phyloP scores from a whole-genome alignment of 2,329 filamentous ascomycete genomes.

The Fusarium tupiense region DNA sequence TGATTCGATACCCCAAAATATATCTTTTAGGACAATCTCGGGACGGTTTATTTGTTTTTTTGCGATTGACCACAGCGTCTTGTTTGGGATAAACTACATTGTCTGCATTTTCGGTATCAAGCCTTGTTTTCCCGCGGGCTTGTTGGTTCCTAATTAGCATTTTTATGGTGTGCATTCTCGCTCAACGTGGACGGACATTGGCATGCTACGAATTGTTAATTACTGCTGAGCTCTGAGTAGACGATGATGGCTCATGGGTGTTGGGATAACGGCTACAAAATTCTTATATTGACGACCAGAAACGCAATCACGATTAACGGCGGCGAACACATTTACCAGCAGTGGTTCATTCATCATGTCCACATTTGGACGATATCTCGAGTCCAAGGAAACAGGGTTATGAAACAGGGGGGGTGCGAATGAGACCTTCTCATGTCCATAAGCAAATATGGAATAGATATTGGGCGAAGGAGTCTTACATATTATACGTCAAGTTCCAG shows the following conservation, averaged over 20 bases:
- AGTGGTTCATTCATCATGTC: neutral
- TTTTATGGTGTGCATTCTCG: neutral
- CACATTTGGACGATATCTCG: neutral
- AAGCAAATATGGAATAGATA: neutral
- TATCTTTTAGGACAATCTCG: conserved; percentile 20
- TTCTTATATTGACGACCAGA: conserved; percentile 27
- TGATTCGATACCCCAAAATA: conserved; percentile 36
- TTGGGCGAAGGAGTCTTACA: neutral
- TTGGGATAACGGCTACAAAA: neutral
- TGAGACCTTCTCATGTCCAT: conserved; percentile 5
- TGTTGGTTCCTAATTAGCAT: neutral
- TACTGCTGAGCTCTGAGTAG: neutral
- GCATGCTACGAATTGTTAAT: neutral
- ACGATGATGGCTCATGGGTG: neutral
- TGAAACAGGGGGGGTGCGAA: neutral
- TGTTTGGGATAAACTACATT: conserved; percentile 1
- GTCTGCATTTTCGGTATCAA: neutral
- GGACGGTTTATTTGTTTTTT: conserved; percentile 28
- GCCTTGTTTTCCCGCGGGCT: neutral
- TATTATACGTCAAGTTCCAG: conserved; percentile 15
- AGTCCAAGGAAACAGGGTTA: neutral
- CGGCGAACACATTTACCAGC: conserved; percentile 1
- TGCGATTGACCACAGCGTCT: conserved; percentile 10
- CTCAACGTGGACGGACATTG: neutral
- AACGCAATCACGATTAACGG: conserved; percentile 27